Conservation (phyloP, 768 basidiomycete species). For the Boletus reticulatus region DNA sequence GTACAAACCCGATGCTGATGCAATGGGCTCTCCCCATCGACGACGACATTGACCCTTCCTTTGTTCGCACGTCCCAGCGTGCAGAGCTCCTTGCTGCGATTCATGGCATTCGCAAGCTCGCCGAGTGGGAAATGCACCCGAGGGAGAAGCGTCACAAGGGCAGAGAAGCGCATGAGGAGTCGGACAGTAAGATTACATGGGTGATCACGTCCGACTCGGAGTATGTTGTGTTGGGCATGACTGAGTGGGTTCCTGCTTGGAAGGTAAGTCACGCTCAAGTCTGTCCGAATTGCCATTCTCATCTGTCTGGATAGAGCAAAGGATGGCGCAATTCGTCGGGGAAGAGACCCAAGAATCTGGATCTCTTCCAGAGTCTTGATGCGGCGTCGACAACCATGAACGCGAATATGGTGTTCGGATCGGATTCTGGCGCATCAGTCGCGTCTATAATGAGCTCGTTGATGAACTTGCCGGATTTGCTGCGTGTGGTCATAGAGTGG, state of each 20-base stretch:
- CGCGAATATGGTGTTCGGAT: constrained; percentile 3
- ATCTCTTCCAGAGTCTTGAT: constrained; percentile 16
- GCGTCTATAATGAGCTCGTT: constrained; percentile 11
- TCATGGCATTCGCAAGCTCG: constrained; percentile 19
- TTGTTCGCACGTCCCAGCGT: constrained; percentile 30
- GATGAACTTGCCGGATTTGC: constrained; percentile 10
- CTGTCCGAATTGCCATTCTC: background rate
- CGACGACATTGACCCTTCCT: constrained; percentile 21
- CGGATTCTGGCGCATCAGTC: constrained; percentile 14
- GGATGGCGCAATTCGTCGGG: constrained; percentile 10
- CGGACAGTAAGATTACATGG: constrained; percentile 1
- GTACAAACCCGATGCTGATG: constrained; percentile 4
- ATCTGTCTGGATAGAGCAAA: background rate
- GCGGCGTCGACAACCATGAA: constrained; percentile 1
- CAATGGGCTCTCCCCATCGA: constrained; percentile 27
- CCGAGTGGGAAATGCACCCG: background rate
- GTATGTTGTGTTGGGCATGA: constrained; percentile 36
- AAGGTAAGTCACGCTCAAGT: constrained; percentile 14
- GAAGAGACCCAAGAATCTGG: constrained; percentile 15
- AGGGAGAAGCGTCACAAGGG: too few species aligned
- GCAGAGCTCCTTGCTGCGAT: constrained; percentile 35
- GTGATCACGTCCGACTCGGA: constrained; percentile 35
- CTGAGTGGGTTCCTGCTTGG: constrained; percentile 36
- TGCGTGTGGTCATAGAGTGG: constrained; percentile 3
- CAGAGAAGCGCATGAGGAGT: background rate